These are phyloP conservation scores for Phytophthora tentaculata DNA, from an alignment of 352 stramenopile genomes.

Conservation along the genomic window DNA sequence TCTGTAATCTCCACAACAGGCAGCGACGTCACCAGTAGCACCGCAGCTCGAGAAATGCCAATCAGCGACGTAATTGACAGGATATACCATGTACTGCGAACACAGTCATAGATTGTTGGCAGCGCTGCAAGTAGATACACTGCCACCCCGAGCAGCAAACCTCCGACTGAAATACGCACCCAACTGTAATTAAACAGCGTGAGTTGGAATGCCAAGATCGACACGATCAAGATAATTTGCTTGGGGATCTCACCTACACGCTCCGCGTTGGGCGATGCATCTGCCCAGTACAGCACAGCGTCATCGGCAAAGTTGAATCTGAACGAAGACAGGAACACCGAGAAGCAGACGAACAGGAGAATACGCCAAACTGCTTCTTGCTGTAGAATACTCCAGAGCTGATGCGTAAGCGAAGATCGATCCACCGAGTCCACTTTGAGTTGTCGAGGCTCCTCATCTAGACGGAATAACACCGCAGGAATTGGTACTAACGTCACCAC, in stretches of 20 bases:
- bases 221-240: slow-evolving; percentile 51
- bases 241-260: slow-evolving; percentile 53
- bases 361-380: slow-evolving; percentile 81
- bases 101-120: slow-evolving; percentile 58
- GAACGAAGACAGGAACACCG: slow-evolving; percentile 67
- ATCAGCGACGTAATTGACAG: slow-evolving; percentile 49
- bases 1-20: slow-evolving; percentile 80
- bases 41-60: slow-evolving; percentile 46
- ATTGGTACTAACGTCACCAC: slow-evolving; percentile 69
- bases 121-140: slow-evolving; percentile 41
- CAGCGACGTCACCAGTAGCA: slow-evolving; percentile 61
- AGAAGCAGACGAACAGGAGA: slow-evolving; percentile 70
- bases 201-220: slow-evolving; percentile 59
- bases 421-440: slow-evolving; percentile 78
- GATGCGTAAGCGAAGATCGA: slow-evolving; percentile 57
- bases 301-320: slow-evolving; percentile 63
- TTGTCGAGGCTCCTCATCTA: slow-evolving; percentile 74
- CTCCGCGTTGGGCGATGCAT: slow-evolving; percentile 42
- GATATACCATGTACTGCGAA: slow-evolving; percentile 57
- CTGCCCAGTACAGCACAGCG: slow-evolving; percentile 58
- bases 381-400: slow-evolving; percentile 79
- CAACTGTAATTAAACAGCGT: slow-evolving; percentile 80
- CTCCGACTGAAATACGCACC: slow-evolving; percentile 60
- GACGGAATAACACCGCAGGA: slow-evolving; percentile 63
- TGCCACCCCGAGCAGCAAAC: slow-evolving; percentile 45